These are phyloP conservation scores for Fraxinus angustifolia DNA, from an alignment of 305 asterid genomes.

Conservation along the genomic window DNA sequence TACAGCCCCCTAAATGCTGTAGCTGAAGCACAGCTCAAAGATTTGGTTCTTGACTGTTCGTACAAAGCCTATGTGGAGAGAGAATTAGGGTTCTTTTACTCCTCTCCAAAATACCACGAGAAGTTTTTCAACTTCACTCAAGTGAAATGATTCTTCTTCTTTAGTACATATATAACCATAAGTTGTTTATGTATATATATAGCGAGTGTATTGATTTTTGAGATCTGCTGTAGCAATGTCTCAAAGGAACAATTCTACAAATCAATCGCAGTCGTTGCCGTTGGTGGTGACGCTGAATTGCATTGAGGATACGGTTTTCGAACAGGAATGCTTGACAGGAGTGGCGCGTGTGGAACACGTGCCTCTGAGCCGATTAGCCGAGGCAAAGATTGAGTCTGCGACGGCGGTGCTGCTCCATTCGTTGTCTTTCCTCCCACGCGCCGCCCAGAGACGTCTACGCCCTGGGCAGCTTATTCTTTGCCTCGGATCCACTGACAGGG, in stretches of 20 bases:
- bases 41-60: not conserved
- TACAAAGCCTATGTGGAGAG: not conserved
- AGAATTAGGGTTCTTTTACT: not conserved
- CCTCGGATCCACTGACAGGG: conserved; percentile 92
- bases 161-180: not conserved
- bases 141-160: not conserved
- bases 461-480: conserved; percentile 92
- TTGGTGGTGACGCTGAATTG: conserved; percentile 86
- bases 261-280: conserved; percentile 50
- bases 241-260: conserved; percentile 31
- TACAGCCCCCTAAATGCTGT: too few species aligned
- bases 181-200: not conserved
- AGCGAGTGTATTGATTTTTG: not conserved
- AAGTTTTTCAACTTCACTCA: not conserved
- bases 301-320: conserved; percentile 73
- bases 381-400: conserved; percentile 88
- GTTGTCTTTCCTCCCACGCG: conserved; percentile 95
- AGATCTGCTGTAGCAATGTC: conserved; percentile 67
- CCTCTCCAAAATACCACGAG: not conserved
- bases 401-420: conserved; percentile 92
- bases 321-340: conserved; percentile 76
- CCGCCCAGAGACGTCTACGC: conserved; percentile 95
- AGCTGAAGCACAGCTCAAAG: too few species aligned
- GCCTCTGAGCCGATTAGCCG: conserved; percentile 84
- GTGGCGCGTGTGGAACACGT: conserved; percentile 83